phyloP scores from a whole-genome alignment of 179 eudicot genomes.

The Patellifolia procumbens region DNA sequence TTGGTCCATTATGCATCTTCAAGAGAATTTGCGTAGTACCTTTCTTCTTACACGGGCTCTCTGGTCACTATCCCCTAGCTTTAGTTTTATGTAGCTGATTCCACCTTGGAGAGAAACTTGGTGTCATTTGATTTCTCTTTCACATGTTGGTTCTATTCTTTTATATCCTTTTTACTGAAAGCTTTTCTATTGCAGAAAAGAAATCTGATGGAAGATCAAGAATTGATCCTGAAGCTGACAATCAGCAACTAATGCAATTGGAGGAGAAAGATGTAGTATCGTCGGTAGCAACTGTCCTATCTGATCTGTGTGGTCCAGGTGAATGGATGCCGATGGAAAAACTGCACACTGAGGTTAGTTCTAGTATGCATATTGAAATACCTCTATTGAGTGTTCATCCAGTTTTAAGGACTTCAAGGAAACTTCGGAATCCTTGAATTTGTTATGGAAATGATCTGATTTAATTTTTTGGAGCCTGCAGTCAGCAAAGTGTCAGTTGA shows the following conservation, averaged over 20 bases:
- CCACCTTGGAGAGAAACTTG: not conserved
- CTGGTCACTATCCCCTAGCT: conserved; percentile 3
- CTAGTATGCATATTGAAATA: not conserved
- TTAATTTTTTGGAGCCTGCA: not conserved
- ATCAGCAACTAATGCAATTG: conserved; percentile 64
- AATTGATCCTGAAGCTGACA: conserved; percentile 70
- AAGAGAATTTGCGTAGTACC: too few species aligned
- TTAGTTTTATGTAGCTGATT: not conserved
- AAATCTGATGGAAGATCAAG: conserved; percentile 70
- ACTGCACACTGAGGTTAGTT: conserved; percentile 74
- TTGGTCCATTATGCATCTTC: too few species aligned
- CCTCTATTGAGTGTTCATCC: not conserved
- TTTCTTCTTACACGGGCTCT: conserved; percentile 1
- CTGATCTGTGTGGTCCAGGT: conserved; percentile 88
- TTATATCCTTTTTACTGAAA: not conserved
- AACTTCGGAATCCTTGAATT: not conserved
- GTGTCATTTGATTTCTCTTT: not conserved
- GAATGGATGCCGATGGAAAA: conserved; percentile 97
- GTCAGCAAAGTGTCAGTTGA: not conserved
- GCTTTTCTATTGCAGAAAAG: conserved; percentile 52
- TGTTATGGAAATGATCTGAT: not conserved
- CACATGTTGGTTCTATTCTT: not conserved
- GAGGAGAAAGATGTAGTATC: conserved; percentile 86
- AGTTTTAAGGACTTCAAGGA: not conserved
- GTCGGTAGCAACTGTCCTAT: conserved; percentile 70